Base-by-base conservation (phyloP, 306 rosid species). In the Alnus glutinosa region DNA sequence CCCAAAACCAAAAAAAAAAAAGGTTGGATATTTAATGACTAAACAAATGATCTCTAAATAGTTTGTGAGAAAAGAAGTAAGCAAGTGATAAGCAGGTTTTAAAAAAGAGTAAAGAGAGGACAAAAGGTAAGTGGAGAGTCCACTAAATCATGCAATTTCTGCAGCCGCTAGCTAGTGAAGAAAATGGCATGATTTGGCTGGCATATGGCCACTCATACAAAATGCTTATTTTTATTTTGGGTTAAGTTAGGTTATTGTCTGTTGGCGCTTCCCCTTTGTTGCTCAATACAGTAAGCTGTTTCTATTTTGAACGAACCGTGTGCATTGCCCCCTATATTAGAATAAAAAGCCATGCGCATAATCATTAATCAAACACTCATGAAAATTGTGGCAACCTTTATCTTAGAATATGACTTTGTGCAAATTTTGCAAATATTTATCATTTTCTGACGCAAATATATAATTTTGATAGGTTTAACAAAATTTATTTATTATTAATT, bases 211-310 rank as follows among this genome's bases (percentile, higher is more conserved):
- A 42, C 51, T 42, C 28, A 66, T 16, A 16, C 72, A 42, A 11
- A 68, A 68, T n/a, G 51, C 50, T 42, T 67, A 15, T 39, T 18
- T n/a, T 39, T 18, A n/a, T 42, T 39, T 18, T 42, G 16, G 72
- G 28, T 9, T 39, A 68, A 68, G 72, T 68, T 68, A 67, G 72
- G 72, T 68, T 18, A 3, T 16, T 68, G 72, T 68, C 66, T 59
- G 1, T 19, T n/a, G 14, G 50, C 72, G 9, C 72, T 42, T 68
- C 8, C 51, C 51, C 4, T 9, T 68, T 42, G 9, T 42, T 18
- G 72, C 34, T 68, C 51, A 18, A 9, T 4, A 68, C 28, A 42
- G 70, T 7, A 68, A 39, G 30, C 49, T 39, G 23, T 37, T 16
- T n/a, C 48, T 14, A 37, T 30, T 67, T 39, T 67, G 51, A 67